Evolutionary conservation across 345 rosid species (phyloP).

Genomic region (Euphorbia tirucalli): DNA sequence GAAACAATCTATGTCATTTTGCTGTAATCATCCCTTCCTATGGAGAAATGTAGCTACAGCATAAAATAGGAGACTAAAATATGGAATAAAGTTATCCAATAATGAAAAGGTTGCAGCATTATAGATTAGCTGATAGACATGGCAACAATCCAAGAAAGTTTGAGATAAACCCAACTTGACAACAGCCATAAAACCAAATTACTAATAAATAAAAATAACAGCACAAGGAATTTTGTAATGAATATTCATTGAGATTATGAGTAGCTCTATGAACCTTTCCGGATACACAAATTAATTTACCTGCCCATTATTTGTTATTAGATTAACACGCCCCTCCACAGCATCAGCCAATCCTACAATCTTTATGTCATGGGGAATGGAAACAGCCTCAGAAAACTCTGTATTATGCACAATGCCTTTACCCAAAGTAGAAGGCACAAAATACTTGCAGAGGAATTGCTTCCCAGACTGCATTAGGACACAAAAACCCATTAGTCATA

Average conservation of each 20-base stretch:
- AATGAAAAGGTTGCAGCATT: not conserved
- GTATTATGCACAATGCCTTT: constrained; percentile 40
- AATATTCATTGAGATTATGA: not conserved
- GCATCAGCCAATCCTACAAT: constrained; percentile 81
- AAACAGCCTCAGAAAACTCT: constrained; percentile 47
- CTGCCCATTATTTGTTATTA: constrained; percentile 70
- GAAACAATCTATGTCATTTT: not conserved
- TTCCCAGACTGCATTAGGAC: constrained; percentile 65
- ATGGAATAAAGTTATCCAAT: not conserved
- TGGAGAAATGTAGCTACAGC: not conserved
- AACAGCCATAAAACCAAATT: not conserved
- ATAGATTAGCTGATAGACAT: not conserved
- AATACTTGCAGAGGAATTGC: constrained; percentile 82
- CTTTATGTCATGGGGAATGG: constrained; percentile 55
- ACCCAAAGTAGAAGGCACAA: constrained; percentile 58
- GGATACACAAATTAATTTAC: constrained; percentile 33
- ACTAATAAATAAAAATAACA: not conserved
- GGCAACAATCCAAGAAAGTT: constrained; percentile 4
- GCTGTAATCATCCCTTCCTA: not conserved
- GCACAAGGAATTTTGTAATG: not conserved
- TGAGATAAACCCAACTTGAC: not conserved
- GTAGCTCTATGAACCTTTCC: not conserved
- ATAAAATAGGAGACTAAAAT: constrained; percentile 3
- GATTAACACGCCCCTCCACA: constrained; percentile 73
- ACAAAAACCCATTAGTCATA: not conserved